Conservation (phyloP, 2,329 filamentous ascomycete genomes). For the Pseudopithomyces chartarum region DNA sequence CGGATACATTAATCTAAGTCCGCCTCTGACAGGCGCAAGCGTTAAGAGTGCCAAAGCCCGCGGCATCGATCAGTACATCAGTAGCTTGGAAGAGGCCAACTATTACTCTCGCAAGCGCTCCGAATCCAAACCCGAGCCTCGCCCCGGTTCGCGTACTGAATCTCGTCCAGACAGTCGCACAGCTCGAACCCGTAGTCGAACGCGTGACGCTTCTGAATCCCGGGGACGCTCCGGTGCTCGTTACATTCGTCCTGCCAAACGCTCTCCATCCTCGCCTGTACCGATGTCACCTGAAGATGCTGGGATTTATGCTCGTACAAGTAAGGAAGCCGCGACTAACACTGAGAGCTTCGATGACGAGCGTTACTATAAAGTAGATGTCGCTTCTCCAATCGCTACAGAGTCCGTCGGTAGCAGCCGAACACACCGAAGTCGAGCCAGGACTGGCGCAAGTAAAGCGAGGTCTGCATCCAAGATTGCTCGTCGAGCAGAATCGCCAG, state of each 20-base stretch:
- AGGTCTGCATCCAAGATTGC: conserved; percentile 44
- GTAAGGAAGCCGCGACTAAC: conserved; percentile 47
- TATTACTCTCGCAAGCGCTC: conserved; percentile 55
- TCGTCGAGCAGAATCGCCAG: conserved; percentile 43
- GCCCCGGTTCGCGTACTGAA: conserved; percentile 48
- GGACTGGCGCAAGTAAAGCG: conserved; percentile 37
- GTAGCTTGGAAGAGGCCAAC: conserved; percentile 79
- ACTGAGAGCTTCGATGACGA: conserved; percentile 56
- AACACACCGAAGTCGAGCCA: conserved; percentile 40
- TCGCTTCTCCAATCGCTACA: conserved; percentile 42
- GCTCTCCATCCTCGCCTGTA: conserved; percentile 88
- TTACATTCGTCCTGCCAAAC: conserved; percentile 76
- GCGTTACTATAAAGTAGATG: conserved; percentile 51
- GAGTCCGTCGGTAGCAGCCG: conserved; percentile 44
- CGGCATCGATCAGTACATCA: conserved; percentile 83
- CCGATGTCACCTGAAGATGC: conserved; percentile 92
- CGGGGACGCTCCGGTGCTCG: conserved; percentile 70
- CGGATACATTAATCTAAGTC: conserved; percentile 57
- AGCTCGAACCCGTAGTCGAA: conserved; percentile 52
- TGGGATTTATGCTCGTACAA: conserved; percentile 52
- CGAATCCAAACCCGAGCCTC: conserved; percentile 49
- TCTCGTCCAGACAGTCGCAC: conserved; percentile 37
- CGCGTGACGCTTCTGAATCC: conserved; percentile 68
- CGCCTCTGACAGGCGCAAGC: conserved; percentile 53
- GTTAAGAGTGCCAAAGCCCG: conserved; percentile 63